Evolutionary conservation across 2,329 filamentous ascomycete genomes (phyloP).

Genomic region (Fusarium sp.): DNA sequence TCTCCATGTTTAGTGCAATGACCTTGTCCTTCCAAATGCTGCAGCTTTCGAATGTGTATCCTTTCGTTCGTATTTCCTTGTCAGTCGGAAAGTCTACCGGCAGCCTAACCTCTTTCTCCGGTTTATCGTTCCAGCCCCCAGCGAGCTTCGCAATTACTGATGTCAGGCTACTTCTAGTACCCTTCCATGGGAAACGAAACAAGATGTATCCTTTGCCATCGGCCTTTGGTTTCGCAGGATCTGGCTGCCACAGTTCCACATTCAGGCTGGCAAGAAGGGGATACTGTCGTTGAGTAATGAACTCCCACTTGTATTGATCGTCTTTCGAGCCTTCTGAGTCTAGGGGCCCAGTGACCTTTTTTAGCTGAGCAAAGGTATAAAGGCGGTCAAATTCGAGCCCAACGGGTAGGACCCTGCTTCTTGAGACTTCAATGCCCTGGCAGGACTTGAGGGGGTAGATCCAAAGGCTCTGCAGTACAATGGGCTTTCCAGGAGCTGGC

Average conservation of each 20-base stretch:
- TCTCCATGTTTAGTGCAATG: neutral
- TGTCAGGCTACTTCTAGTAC: neutral
- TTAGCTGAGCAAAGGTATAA: neutral
- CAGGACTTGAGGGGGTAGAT: neutral
- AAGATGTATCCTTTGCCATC: neutral
- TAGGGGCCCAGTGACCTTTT: neutral
- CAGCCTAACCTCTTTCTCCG: neutral
- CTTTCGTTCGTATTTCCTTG: neutral
- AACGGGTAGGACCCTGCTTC: neutral
- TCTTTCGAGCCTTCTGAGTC: neutral
- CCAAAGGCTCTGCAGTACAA: neutral
- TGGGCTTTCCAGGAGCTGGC: neutral
- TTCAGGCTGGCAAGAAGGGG: neutral
- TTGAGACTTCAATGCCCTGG: neutral
- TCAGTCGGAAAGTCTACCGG: neutral
- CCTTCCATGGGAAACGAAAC: neutral
- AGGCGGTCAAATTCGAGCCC: neutral
- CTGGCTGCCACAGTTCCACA: neutral
- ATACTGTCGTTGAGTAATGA: neutral
- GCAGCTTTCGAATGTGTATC: neutral
- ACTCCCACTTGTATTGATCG: neutral
- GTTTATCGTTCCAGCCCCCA: neutral
- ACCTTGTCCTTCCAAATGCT: neutral
- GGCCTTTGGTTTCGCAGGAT: neutral
- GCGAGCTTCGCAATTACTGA: neutral